Percentiles rank a stretch among this genome's conserved stretches.
phyloP scores from a whole-genome alignment of 208 protist species.

The Entamoeba dispar region DNA sequence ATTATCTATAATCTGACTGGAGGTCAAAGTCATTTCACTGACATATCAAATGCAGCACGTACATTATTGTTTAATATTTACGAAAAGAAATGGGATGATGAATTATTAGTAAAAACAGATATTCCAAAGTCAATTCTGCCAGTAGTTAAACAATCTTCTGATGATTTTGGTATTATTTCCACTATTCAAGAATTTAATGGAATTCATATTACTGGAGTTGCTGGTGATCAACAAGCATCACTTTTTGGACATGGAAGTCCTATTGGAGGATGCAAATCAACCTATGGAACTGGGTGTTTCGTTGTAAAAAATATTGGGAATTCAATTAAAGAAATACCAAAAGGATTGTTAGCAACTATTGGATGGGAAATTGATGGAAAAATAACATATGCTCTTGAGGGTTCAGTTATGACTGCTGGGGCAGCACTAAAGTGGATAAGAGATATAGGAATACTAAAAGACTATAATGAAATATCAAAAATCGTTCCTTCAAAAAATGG shows the following conservation, averaged over 20 bases:
- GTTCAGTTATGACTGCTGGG: constrained; percentile 65
- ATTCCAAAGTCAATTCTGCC: constrained; percentile 63
- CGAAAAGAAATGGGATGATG: constrained; percentile 63
- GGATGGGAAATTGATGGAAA: constrained; percentile 59
- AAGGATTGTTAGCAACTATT: constrained; percentile 77
- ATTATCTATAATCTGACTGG: constrained; percentile 73
- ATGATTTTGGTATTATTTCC: constrained; percentile 38
- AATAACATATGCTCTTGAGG: constrained; percentile 31
- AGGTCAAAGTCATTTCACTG: constrained; percentile 54
- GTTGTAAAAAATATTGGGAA: constrained; percentile 78
- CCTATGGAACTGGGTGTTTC: constrained; percentile 85
- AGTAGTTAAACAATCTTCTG: constrained; percentile 45
- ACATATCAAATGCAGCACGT: constrained; percentile 77
- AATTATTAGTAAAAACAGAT: constrained; percentile 45
- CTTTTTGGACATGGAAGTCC: constrained; percentile 76
- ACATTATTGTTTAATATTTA: constrained; percentile 87
- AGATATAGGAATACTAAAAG: constrained; percentile 63
- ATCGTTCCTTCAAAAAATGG: background rate
- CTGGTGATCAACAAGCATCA: constrained; percentile 88
- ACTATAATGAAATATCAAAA: constrained; percentile 31
- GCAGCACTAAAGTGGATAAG: constrained; percentile 59
- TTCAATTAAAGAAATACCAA: constrained; percentile 43
- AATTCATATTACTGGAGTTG: constrained; percentile 48
- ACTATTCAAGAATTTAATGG: constrained; percentile 7
- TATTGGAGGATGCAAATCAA: constrained; percentile 71